Evolutionary conservation across 75 land plant genomes (phyloP).

Genomic region (Azolla pinnata): DNA sequence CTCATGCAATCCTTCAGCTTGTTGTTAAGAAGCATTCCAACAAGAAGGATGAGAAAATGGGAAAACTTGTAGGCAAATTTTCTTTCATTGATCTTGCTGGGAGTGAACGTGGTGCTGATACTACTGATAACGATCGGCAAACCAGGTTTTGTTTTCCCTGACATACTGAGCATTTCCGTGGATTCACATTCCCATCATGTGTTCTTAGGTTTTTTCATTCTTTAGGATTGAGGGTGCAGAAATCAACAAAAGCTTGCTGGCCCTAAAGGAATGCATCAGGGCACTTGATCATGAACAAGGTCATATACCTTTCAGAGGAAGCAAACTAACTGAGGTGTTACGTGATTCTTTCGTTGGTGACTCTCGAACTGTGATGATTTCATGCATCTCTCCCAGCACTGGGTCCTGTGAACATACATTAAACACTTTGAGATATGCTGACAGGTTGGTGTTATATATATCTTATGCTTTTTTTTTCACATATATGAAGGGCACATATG

Average conservation of each 20-base stretch:
- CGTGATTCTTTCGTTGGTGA: conserved; percentile 45
- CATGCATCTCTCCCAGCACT: conserved; percentile 40
- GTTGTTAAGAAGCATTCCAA: conserved; percentile 30
- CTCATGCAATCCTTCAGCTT: conserved; percentile 42
- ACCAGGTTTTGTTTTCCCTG: conserved; percentile 24
- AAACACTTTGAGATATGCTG: conserved; percentile 43
- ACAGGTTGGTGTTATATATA: conserved; percentile 26
- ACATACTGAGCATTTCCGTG: no score
- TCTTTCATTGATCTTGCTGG: conserved; percentile 51
- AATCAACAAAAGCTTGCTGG: conserved; percentile 28
- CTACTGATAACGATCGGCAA: conserved; percentile 46
- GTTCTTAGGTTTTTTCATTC: conserved; percentile 16
- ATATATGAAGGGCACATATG: no score
- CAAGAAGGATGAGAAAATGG: conserved; percentile 20
- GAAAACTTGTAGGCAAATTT: conserved; percentile 31
- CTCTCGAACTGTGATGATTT: conserved; percentile 42
- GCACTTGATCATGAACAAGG: conserved; percentile 37
- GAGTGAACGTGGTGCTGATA: conserved; percentile 51
- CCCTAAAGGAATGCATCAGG: conserved; percentile 40
- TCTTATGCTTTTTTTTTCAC: no score
- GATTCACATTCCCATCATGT: background rate
- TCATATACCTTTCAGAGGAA: conserved; percentile 21
- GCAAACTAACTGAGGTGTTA: conserved; percentile 39
- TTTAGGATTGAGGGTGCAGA: conserved; percentile 26
- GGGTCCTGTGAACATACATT: conserved; percentile 44